Evolutionary conservation across 805 yeast species (phyloP), one percentile per base, ranked within the genome.

Genomic region (Candida montana): DNA sequence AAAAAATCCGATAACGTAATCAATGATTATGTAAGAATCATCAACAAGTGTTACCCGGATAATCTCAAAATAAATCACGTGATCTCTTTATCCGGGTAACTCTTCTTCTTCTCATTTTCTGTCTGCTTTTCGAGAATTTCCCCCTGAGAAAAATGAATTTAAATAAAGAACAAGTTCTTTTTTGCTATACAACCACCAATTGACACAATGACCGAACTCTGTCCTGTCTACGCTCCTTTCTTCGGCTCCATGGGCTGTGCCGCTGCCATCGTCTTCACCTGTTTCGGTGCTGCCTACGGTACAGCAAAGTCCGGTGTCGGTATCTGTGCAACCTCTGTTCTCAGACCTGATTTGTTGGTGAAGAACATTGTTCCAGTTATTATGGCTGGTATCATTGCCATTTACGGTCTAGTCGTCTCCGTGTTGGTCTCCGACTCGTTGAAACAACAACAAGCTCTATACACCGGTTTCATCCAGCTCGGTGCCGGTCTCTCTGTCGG

Each of bases 211-310:
- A 33, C 45, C 20, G 45, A 53, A 56, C 58, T 36, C 52, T 35
- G 71, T 57, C 67, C 71, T 35, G 69, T 65, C 46, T 62, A 64
- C 53, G 71, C 77, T 67, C 99, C 99, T 65, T 93, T 93, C 77
- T 93, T 93, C 69, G 99, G 99, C 61, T 91, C 97, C 55, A 87
- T 93, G 63, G 99, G 99, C 65, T 95, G 99, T 77, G 95, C 99
- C 45, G 88, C 98, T 41, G 97, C 99, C 67, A 93, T 93, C 63
- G 88, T 95, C 62, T 93, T 93, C 80, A 90, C 99, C 67, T 88
- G 96, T 64, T 88, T 90, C 65, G 99, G 99, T 74, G 98, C 99
- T 60, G 87, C 96, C 44, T 90, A 90, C 69, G 99, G 99, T 74
- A 91, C 98, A 53, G 99, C 99, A 62, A 91, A 91, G 71, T 85